These are phyloP conservation scores for Hansenula sp. DNA, from an alignment of 1,139 yeast genomes.

Conservation along the genomic window DNA sequence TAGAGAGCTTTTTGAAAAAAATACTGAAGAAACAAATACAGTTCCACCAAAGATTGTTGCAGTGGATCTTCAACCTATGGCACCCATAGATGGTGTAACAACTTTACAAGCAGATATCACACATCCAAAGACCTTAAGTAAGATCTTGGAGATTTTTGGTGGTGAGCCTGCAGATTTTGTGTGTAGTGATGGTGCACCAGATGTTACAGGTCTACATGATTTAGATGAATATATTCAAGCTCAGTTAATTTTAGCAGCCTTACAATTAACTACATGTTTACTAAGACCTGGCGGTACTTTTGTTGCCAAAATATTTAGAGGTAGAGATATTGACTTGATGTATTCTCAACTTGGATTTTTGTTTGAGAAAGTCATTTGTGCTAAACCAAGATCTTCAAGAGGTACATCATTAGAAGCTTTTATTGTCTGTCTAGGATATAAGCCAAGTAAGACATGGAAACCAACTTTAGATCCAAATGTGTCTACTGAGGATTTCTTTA, in stretches of 20 bases:
- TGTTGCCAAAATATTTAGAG: slow-evolving; percentile 94
- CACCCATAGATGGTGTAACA: slow-evolving; percentile 85
- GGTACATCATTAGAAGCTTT: slow-evolving; percentile 94
- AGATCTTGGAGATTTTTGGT: slow-evolving; percentile 74
- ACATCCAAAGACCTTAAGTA: slow-evolving; percentile 80
- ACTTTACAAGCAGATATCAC: slow-evolving; percentile 95
- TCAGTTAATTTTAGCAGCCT: slow-evolving; percentile 83
- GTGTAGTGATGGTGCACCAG: slow-evolving; percentile 98
- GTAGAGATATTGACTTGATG: slow-evolving; percentile 87
- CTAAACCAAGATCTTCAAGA: slow-evolving; percentile 91
- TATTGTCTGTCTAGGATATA: slow-evolving; percentile 85
- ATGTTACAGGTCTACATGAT: slow-evolving; percentile 95
- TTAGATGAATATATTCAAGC: slow-evolving; percentile 96
- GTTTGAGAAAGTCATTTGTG: slow-evolving; percentile 85
- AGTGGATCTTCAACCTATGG: slow-evolving; percentile 96
- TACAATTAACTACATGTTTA: slow-evolving; percentile 85
- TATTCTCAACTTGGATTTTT: slow-evolving; percentile 84
- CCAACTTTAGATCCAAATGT: slow-evolving; percentile 56
- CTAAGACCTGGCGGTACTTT: slow-evolving; percentile 86
- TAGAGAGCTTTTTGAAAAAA: slow-evolving; percentile 49
- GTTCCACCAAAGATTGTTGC: slow-evolving; percentile 70
- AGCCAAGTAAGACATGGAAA: slow-evolving; percentile 76
- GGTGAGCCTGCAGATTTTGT: slow-evolving; percentile 95
- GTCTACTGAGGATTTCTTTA: slow-evolving; percentile 80
- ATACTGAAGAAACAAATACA: slow-evolving; percentile 25